Base-by-base conservation (phyloP, 148 eudicot genomes). In the Rhododendron williamsianum region DNA sequence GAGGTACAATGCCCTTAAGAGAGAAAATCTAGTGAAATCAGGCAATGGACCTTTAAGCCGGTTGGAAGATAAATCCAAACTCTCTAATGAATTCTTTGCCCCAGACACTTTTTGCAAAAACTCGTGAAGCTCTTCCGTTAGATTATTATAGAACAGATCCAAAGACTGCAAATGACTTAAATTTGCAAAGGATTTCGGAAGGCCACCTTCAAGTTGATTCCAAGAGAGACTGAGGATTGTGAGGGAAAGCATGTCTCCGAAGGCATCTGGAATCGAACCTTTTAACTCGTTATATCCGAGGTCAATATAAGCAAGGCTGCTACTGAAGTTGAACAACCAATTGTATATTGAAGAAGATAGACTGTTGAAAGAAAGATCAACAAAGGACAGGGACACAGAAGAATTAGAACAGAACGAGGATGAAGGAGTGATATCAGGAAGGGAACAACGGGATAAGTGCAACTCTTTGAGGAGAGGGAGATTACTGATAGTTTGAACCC, bases 251-350 rank as follows among this genome's bases (percentile, higher is more conserved):
- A 89, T 56, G 3, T 60, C 41, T 12, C 86, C 86, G 16, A 87
- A 30, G 12, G 6, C 78, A 58, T 49, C 63, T 7, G 89, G 87
- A 36, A 89, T 83, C 0, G 63, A 51, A 67, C 87, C 88, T 4
- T 38, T 7, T 4, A 89, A 3, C 5, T 1, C 0, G 30, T 87
- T 87, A 1, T 0, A 0, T 6, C 45, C 38, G 5, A 87, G 87
- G 49, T 89, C 52, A 48, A 89, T n/a, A 48, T 79, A 21, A 35
- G 48, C 36, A 58, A 85, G 82, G 41, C 9, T 82, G 77, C 78
- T 65, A 45, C 65, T 80, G 21, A 87, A 78, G 71, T 85, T 87
- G 84, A 58, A 81, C 72, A 89, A 58, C 89, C 89, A 87, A 11
- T 9, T 30, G 78, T 52, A 87, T 67, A 87, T 58, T 1, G 84